phyloP scores from a whole-genome alignment of 345 rosid genomes.

The Acer campestre region DNA sequence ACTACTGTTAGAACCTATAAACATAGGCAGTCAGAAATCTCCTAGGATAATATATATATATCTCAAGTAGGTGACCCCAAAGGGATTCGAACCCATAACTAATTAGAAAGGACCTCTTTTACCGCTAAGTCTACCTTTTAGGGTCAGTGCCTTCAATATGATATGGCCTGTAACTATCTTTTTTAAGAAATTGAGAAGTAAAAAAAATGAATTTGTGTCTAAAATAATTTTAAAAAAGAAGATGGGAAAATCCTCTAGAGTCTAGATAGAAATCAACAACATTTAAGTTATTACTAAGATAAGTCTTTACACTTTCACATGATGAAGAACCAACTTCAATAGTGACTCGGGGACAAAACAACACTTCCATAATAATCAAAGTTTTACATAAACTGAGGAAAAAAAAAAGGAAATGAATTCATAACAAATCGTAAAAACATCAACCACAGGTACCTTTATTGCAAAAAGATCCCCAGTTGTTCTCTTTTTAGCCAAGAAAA shows the following conservation, averaged over 20 bases:
- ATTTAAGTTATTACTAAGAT: neutral
- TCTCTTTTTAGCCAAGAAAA: constrained; percentile 95
- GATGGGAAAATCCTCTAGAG: neutral
- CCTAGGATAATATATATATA: neutral
- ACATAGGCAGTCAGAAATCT: neutral
- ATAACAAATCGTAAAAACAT: constrained; percentile 17
- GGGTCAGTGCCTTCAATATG: neutral
- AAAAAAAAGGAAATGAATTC: constrained; percentile 7
- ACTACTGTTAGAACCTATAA: neutral
- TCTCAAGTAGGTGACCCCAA: neutral
- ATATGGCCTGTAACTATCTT: neutral
- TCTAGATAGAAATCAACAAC: neutral
- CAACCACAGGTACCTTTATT: constrained; percentile 63
- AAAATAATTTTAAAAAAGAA: neutral
- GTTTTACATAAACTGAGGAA: constrained; percentile 10
- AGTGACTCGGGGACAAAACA: neutral
- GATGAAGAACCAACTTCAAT: neutral
- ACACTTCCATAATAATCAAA: neutral
- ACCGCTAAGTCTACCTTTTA: neutral
- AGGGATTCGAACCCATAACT: neutral
- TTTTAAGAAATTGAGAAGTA: neutral
- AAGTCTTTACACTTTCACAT: neutral
- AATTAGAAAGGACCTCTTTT: neutral
- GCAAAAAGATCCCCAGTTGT: constrained; percentile 99
- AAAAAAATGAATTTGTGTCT: neutral